phyloP scores from a whole-genome alignment of 192 early-diverging fungal species.

The Coemansia brasiliensis region DNA sequence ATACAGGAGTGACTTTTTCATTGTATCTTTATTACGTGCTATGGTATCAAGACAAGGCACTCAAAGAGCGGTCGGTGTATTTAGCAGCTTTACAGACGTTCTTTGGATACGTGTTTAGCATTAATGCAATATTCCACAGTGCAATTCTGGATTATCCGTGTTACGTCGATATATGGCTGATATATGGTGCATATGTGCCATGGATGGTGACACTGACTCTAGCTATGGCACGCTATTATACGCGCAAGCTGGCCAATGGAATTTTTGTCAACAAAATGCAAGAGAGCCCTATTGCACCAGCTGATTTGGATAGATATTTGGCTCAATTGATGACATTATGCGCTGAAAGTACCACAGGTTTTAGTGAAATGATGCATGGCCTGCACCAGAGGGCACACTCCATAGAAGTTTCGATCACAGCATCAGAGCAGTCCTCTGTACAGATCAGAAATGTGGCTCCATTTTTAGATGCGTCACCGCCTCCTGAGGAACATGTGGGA shows the following conservation, averaged over 20 bases:
- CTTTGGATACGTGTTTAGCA: slow-evolving; percentile 15
- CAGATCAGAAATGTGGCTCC: neutral
- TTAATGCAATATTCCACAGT: slow-evolving; percentile 15
- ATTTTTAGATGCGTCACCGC: neutral
- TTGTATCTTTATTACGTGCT: slow-evolving; percentile 14
- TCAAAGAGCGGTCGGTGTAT: slow-evolving; percentile 23
- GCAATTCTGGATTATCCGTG: slow-evolving; percentile 17
- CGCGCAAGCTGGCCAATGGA: neutral
- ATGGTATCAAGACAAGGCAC: slow-evolving; percentile 9
- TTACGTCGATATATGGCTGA: slow-evolving; percentile 29
- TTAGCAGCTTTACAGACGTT: slow-evolving; percentile 15
- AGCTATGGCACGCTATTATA: slow-evolving; percentile 23
- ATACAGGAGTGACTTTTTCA: slow-evolving; percentile 4
- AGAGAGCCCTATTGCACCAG: neutral
- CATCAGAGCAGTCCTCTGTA: too few relatives aligned
- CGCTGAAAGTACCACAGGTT: neutral
- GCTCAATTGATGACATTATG: neutral
- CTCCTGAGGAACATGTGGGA: neutral
- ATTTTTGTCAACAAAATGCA: neutral
- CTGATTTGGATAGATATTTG: neutral
- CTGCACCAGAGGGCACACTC: too few relatives aligned
- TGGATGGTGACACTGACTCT: slow-evolving; percentile 13
- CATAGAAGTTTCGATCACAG: too few relatives aligned
- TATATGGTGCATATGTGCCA: slow-evolving; percentile 7
- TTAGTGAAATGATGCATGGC: neutral